phyloP scores from a whole-genome alignment of 1,139 yeast genomes.

The Protomyces pachydermus region DNA sequence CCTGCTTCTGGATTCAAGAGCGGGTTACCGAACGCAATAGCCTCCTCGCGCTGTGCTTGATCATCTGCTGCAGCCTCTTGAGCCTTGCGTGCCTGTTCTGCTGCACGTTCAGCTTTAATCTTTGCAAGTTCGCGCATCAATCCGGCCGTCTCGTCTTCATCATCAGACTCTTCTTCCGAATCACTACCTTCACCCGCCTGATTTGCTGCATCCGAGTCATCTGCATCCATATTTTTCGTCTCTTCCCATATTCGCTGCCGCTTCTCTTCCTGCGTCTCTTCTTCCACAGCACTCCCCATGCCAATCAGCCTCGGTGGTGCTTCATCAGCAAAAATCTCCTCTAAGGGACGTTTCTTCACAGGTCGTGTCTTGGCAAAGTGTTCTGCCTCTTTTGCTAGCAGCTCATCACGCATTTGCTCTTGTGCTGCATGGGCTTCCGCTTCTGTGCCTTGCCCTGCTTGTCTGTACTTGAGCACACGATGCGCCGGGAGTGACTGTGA shows the following conservation, averaged over 20 bases:
- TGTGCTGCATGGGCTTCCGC: slow-evolving; percentile 26
- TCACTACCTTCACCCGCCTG: slow-evolving; percentile 35
- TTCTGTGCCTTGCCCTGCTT: slow-evolving; percentile 40
- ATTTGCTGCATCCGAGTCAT: slow-evolving; percentile 31
- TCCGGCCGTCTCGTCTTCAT: slow-evolving; percentile 42
- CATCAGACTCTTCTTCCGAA: slow-evolving; percentile 34
- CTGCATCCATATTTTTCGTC: slow-evolving; percentile 33
- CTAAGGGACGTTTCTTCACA: slow-evolving; percentile 25
- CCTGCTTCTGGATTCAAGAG: slow-evolving; percentile 38
- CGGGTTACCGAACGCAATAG: slow-evolving; percentile 46
- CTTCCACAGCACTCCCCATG: background rate
- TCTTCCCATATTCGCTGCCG: slow-evolving; percentile 33
- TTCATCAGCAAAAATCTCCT: slow-evolving; percentile 27
- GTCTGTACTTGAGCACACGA: slow-evolving; percentile 55
- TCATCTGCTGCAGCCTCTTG: slow-evolving; percentile 39
- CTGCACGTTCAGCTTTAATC: slow-evolving; percentile 47
- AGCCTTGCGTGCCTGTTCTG: slow-evolving; percentile 38
- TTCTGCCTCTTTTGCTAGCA: slow-evolving; percentile 30
- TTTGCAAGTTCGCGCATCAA: slow-evolving; percentile 53
- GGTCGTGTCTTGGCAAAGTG: slow-evolving; percentile 24
- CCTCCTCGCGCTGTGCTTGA: slow-evolving; percentile 40
- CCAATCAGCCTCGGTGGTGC: background rate
- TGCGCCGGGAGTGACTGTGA: slow-evolving; percentile 70
- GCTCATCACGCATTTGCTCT: slow-evolving; percentile 25
- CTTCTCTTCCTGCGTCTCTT: slow-evolving; percentile 27